phyloP scores from a whole-genome alignment of 2,329 filamentous ascomycete species.

The Fusarium sp. region DNA sequence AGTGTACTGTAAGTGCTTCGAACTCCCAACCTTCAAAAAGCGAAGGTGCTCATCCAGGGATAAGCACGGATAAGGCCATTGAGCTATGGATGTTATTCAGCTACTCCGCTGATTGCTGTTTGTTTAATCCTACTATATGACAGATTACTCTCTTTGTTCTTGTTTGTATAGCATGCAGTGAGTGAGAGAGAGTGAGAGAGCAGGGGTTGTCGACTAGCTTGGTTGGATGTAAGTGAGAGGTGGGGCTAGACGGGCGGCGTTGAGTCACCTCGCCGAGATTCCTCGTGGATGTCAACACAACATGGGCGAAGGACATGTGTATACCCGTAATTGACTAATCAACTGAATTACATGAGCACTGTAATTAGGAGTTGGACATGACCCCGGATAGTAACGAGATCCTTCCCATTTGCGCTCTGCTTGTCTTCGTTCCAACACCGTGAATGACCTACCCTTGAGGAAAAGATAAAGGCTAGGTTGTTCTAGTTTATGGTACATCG shows the following conservation, averaged over 20 bases:
- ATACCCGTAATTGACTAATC: too few relatives aligned
- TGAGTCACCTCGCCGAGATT: slow-evolving; percentile 21
- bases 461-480: too few relatives aligned
- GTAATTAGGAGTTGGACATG: too few relatives aligned
- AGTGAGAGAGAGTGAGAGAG: not conserved
- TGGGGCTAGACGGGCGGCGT: slow-evolving; percentile 3
- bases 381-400: too few relatives aligned
- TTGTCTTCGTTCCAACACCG: too few relatives aligned
- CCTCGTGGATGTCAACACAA: not conserved
- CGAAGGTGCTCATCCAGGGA: not conserved
- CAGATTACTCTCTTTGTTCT: not conserved
- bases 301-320: not conserved
- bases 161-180: not conserved
- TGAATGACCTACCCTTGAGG: too few relatives aligned
- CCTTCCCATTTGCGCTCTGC: too few relatives aligned
- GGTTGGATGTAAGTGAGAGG: slow-evolving; percentile 1
- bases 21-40: too few relatives aligned
- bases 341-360: too few relatives aligned
- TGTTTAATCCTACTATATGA: slow-evolving; percentile 4
- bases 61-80: not conserved
- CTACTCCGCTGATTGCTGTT: slow-evolving; percentile 14
- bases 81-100: not conserved
- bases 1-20: too few relatives aligned
- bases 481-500: too few relatives aligned
- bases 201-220: not conserved